These are phyloP conservation scores for Arthroderma sp. DNA, from an alignment of 2,329 filamentous ascomycete genomes.

Conservation along the genomic window DNA sequence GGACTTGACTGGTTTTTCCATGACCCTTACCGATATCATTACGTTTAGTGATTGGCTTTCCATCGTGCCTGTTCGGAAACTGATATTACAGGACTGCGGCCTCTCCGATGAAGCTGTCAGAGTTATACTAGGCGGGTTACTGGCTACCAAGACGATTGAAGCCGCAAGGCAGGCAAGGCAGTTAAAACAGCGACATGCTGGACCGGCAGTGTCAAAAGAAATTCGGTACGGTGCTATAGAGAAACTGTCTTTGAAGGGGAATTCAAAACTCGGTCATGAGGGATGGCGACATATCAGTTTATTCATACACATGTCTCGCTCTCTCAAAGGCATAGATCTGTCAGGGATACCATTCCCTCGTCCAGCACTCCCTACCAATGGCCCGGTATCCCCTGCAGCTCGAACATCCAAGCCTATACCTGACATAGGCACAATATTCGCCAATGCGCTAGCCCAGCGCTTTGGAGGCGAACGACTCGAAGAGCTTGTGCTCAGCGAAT, in stretches of 20 bases:
- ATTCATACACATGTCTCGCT: constrained; percentile 81
- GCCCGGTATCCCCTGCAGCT: constrained; percentile 15
- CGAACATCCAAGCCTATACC: constrained; percentile 20
- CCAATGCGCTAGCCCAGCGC: constrained; percentile 63
- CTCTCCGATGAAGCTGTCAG: constrained; percentile 77
- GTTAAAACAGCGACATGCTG: neutral
- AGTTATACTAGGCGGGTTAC: constrained; percentile 71
- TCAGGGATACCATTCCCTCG: constrained; percentile 70
- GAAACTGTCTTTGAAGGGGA: constrained; percentile 78
- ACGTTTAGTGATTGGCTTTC: constrained; percentile 91
- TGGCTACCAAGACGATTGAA: constrained; percentile 62
- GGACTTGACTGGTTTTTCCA: constrained; percentile 70
- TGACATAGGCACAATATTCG: constrained; percentile 55
- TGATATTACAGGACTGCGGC: constrained; percentile 77
- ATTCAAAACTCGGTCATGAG: constrained; percentile 66
- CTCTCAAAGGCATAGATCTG: constrained; percentile 73
- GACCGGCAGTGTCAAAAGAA: constrained; percentile 28
- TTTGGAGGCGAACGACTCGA: constrained; percentile 65
- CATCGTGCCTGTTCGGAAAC: constrained; percentile 76
- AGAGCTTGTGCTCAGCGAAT: constrained; percentile 71
- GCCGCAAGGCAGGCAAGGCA: constrained; percentile 40
- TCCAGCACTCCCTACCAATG: constrained; percentile 16
- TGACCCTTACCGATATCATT: constrained; percentile 70
- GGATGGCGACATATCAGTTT: constrained; percentile 87
- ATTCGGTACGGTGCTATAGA: constrained; percentile 59